Evolutionary conservation across 495 filamentous ascomycete genomes (phyloP), one percentile per base, ranked within the genome.

Genomic region (Evernia prunastri): DNA sequence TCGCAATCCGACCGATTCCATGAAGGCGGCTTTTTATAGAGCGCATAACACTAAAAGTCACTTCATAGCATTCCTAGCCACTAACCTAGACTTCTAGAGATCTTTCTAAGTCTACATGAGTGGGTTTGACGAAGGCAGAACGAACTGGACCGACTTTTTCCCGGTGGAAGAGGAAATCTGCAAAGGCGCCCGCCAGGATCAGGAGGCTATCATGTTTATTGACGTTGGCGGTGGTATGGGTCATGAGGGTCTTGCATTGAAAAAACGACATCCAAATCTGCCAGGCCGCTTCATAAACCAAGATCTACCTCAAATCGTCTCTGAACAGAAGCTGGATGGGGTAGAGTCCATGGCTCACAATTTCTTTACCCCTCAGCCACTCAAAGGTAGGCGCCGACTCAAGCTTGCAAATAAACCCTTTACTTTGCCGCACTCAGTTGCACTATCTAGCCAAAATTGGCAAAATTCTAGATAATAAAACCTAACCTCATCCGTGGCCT

Each of bases 191-290:
- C 61, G 63, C 13, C 56, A 68, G 27, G 70, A 69, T 25, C 33
- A 64, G 23, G 45, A 43, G 33, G 27, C 29, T 35, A 45, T 61
- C 23, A 68, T 82, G 31, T 75, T 83, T 31, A 82, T 86, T n/a
- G 80, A 86, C 60, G 69, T 86, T 1, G 82, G 82, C 17, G 82
- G 84, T 47, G 74, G 80, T 3, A 72, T 79, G 57, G 84, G 82
- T 29, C 80, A 84, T 27, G 81, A 86, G 57, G 76, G 74, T 49
- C 71, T 74, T 31, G 71, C 72, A 17, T 75, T 86, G 43, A 73
- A 72, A 42, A 72, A 77, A 57, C 75, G 70, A 56, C 79, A 73
- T 29, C 78, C 78, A 0, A 57, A 73, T 18, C 67, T 83, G 0
- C 66, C 72, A 0, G 81, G 79, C 0, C 69, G 70, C 5, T 72